These are phyloP conservation scores for Suillus fuscotomentosus DNA, from an alignment of 768 basidiomycete genomes.

Conservation along the genomic window DNA sequence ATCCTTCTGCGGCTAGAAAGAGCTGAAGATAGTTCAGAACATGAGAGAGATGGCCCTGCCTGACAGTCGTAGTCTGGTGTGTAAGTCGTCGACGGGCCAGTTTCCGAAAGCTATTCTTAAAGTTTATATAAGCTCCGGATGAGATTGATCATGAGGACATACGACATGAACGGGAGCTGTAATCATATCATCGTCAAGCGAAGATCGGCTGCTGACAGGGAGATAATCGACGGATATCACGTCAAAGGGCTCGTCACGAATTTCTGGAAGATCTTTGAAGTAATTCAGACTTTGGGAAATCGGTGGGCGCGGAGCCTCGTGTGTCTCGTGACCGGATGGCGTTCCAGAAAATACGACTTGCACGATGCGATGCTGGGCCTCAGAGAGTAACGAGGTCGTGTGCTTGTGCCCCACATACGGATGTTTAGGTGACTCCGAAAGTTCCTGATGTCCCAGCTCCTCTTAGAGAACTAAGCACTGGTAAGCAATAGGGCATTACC, in stretches of 20 bases:
- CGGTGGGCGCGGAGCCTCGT: background rate
- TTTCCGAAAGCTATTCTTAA: background rate
- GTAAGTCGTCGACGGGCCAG: background rate
- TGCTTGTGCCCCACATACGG: background rate
- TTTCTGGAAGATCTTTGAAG: slow-evolving; percentile 5
- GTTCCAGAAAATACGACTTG: slow-evolving; percentile 1
- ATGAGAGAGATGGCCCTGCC: background rate
- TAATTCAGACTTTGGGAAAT: background rate
- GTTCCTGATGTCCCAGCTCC: background rate
- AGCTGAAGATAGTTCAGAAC: background rate
- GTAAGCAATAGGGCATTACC: slow-evolving; percentile 6
- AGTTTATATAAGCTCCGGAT: background rate
- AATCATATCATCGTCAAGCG: background rate
- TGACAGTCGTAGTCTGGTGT: background rate
- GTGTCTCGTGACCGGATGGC: background rate
- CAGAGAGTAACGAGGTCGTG: background rate
- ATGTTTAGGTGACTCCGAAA: background rate
- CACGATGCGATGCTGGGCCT: background rate
- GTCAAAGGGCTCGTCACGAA: background rate
- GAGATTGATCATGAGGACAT: background rate
- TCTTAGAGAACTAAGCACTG: background rate
- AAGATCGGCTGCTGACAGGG: background rate
- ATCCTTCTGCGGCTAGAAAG: background rate
- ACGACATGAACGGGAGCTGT: background rate
- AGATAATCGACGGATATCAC: background rate